phyloP scores from a whole-genome alignment of 345 rosid species.

The Salix arbutifolia region DNA sequence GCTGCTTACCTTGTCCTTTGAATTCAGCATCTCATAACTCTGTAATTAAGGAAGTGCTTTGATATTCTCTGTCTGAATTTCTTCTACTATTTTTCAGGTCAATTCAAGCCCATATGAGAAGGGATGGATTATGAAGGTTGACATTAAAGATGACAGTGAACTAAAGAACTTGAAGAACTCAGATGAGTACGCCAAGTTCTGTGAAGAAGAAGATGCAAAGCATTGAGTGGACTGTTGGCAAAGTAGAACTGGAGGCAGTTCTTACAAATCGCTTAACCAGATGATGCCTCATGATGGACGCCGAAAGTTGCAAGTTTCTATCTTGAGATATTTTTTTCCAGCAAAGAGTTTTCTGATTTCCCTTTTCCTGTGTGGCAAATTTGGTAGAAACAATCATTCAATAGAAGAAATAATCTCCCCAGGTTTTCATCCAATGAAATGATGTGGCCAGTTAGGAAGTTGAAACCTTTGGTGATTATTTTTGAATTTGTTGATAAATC shows the following conservation, averaged over 20 bases:
- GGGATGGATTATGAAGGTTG: slow-evolving; percentile 92
- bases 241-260: neutral
- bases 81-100: slow-evolving; percentile 37
- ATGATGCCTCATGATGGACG: slow-evolving; percentile 1
- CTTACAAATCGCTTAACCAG: neutral
- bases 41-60: neutral
- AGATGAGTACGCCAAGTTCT: slow-evolving; percentile 73
- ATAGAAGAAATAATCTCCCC: neutral
- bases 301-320: neutral
- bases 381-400: neutral
- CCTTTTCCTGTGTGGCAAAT: slow-evolving; percentile 1
- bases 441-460: neutral
- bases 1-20: neutral
- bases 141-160: slow-evolving; percentile 50
- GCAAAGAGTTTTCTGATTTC: neutral
- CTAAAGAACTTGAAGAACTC: slow-evolving; percentile 70
- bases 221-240: slow-evolving; percentile 40
- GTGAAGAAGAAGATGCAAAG: slow-evolving; percentile 90
- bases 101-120: slow-evolving; percentile 73
- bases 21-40: neutral
- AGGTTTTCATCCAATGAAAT: neutral
- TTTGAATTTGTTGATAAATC: neutral
- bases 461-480: neutral
- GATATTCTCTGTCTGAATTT: neutral
- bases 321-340: neutral